Base-by-base conservation (phyloP, 371 early-diverging fungal species). In the Saksenaea vasiformis region DNA sequence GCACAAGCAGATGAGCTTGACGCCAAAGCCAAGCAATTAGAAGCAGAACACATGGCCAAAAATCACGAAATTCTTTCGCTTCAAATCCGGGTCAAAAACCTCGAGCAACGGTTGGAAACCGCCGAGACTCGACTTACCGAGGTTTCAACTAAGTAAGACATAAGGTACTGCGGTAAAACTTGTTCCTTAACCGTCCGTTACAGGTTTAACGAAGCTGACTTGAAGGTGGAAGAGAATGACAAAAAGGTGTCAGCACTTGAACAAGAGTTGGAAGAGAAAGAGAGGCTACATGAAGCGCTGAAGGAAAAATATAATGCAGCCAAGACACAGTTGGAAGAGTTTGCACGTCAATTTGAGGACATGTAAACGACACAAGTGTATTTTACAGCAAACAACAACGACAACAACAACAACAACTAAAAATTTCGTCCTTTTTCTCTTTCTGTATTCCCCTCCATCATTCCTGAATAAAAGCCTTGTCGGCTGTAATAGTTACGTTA, bases 31-130 rank as follows among this genome's bases (percentile, higher is more conserved):
- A 93, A 92, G 85, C 77, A 79, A 66, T 70, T 87, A 17, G 76
- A 84, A 69, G 80, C 80, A 39, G 85, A 88, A 67, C 83, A 86
- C 60, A 87, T 77, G 15, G 68, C 80, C 60, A 92, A 92, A 75
- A 93, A 93, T 57, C 91, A 91, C 69, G 92, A 91, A 60, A 67
- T 91, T 56, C 79, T 83, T 24, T 91, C 92, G 47, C 75, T 89
- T 58, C 80, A 87, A 72, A 91, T 84, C 77, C 85, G 88, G 70
- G 74, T 89, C 60, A 72, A 74, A 62, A 79, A 83, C 53, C 80
- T 88, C 36, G 91, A 92, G 70, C 84, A 83, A 8, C 85, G 86
- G 51, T 74, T 90, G 34, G 89, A 91, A 36, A 81, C 80, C 68
- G 78, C 85, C 19, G 91, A 92, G 58, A 71, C 54, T 55, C 73